Evolutionary conservation across 2,329 filamentous ascomycete species (phyloP).

Genomic region (Diaporthe sp.): DNA sequence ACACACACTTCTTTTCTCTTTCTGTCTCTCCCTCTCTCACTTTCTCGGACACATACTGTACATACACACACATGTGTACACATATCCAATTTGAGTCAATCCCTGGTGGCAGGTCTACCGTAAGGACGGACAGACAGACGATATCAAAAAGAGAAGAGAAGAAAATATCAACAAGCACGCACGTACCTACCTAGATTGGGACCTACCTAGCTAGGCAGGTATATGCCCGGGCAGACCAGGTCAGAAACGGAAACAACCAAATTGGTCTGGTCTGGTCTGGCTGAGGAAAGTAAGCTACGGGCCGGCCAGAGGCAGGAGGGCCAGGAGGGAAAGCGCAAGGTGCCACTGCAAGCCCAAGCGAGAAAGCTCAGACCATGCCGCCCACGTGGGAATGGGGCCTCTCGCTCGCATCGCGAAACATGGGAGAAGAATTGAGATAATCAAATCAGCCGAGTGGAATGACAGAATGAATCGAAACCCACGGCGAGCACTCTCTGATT

Average conservation of each 20-base stretch:
- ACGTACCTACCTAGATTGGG: no score
- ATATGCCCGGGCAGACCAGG: no score
- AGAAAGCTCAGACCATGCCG: conserved; percentile 18
- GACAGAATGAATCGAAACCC: background rate
- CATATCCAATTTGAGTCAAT: background rate
- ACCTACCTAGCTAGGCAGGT: no score
- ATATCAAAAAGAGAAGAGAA: no score
- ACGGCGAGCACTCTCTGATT: background rate
- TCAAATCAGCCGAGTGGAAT: conserved; percentile 13
- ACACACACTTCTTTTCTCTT: no score
- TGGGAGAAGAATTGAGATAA: conserved; percentile 6
- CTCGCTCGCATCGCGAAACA: conserved; percentile 12
- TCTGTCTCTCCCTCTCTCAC: no score
- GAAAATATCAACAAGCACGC: no score
- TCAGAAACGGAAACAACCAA: background rate
- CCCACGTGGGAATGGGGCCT: conserved; percentile 20
- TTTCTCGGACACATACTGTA: no score
- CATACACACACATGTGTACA: background rate
- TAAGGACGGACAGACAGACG: no score
- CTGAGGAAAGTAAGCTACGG: background rate
- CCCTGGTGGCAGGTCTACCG: no score
- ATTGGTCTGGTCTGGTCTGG: background rate
- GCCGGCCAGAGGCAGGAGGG: background rate
- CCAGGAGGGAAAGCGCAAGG: background rate
- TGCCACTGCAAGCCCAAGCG: conserved; percentile 9